Conservation (phyloP, 257 asterid genomes). For the Haberlea rhodopensis region DNA sequence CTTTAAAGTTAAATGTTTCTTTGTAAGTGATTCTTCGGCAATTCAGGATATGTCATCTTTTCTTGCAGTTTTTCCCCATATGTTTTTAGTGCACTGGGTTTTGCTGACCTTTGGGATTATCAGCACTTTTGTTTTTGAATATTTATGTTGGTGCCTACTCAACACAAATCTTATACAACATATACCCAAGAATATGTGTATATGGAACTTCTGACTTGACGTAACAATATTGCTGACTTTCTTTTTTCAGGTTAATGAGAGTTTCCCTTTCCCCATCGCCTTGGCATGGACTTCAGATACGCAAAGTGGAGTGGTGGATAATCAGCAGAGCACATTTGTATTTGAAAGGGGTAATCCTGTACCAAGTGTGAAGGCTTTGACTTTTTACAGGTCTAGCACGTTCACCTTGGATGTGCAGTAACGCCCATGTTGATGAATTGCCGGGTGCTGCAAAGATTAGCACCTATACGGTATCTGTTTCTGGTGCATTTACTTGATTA, state of each 20-base stretch:
- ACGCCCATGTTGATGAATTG: conserved; percentile 67
- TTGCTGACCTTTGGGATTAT: neutral
- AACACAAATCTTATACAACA: neutral
- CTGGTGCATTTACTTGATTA: neutral
- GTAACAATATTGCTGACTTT: neutral
- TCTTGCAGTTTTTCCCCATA: too few species aligned
- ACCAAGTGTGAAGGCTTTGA: conserved; percentile 89
- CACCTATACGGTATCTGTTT: conserved; percentile 62
- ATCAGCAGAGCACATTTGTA: conserved; percentile 67
- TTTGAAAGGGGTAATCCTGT: conserved; percentile 84
- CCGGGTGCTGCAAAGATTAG: conserved; percentile 76
- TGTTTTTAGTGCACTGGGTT: neutral
- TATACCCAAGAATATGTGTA: neutral
- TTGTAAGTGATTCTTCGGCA: too few species aligned
- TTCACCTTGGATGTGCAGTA: conserved; percentile 67
- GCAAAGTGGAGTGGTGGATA: conserved; percentile 57
- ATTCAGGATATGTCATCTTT: too few species aligned
- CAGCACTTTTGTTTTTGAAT: neutral
- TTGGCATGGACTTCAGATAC: conserved; percentile 78
- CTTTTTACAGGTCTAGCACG: conserved; percentile 70
- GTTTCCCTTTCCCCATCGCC: conserved; percentile 71
- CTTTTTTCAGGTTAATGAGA: conserved; percentile 64
- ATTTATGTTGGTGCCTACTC: neutral
- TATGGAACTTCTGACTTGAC: neutral
- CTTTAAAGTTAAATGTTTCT: neutral